Base-by-base conservation (phyloP, 106 monocot species). In the Dactylorhiza incarnata region DNA sequence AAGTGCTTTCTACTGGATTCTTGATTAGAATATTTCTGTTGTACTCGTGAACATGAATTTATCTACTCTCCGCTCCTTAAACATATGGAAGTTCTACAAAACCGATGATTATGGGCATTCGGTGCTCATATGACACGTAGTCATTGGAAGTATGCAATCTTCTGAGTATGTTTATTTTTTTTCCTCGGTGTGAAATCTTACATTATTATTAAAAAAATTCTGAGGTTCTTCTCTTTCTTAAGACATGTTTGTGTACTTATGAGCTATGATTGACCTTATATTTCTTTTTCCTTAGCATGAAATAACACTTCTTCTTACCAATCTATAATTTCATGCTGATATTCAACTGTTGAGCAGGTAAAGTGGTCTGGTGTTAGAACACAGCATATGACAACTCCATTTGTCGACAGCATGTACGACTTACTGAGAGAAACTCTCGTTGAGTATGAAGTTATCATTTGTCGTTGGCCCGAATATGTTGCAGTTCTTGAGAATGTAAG, bases 401-500 rank as follows among this genome's bases (percentile, higher is more conserved):
- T 99, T 84, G 92, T 91, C 13, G 94, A 99, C 79, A 89, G 91
- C 13, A 99, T 99, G 94, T 99, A 89, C 79, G 94, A 88, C 25
- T 66, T 80, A n/a, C 77, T 99, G 51, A 89, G 84, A 69, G 89
- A 92, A 9, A 94, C 86, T 62, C 72, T 99, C 44, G 90, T 81
- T 19, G 99, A 99, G 74, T 99, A 92, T 82, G 91, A 99, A 75
- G 86, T 94, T 65, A 99, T 99, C 67, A 91, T 92, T 25, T 86
- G 90, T 74, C 89, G 99, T 45, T 99, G 99, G 99, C 99, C 99
- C 70, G 99, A 99, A 63, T 99, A 99, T 75, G 88, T 82, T 48
- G 79, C 88, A 65, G 82, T 87, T 73, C 88, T 99, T 14, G 99
- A 99, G 78, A 89, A 88, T 90, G 99, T 99, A 88, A 49, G 91